Conservation (phyloP, 768 basidiomycete genomes). For the Pleurotus citrinopileatus region DNA sequence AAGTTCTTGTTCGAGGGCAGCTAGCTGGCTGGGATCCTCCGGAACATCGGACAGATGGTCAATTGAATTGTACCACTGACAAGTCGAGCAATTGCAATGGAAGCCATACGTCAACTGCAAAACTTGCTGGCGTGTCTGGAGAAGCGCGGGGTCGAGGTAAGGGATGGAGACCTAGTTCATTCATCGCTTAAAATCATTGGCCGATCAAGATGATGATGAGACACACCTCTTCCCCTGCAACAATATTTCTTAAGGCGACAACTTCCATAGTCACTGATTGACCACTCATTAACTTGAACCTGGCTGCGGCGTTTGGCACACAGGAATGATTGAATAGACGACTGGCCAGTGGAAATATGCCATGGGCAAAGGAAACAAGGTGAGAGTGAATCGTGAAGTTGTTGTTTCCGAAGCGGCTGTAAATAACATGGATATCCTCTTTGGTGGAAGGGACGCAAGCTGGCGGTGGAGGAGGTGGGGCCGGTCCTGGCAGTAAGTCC, state of each 20-base stretch:
- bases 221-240: constrained; percentile 61
- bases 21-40: constrained; percentile 26
- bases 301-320: constrained; percentile 65
- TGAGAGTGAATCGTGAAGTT: constrained; percentile 79
- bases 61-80: constrained; percentile 39
- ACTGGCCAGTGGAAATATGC: constrained; percentile 74
- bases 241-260: constrained; percentile 57
- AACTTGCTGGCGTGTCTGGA: constrained; percentile 56
- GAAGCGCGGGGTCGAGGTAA: constrained; percentile 75
- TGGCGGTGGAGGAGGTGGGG: constrained; percentile 11
- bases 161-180: constrained; percentile 61
- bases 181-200: neutral
- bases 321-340: constrained; percentile 85
- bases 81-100: constrained; percentile 58
- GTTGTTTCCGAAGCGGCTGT: constrained; percentile 73
- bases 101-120: constrained; percentile 68
- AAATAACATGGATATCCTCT: constrained; percentile 28
- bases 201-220: constrained; percentile 4
- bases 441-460: constrained; percentile 32
- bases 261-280: constrained; percentile 56
- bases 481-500: constrained; percentile 44
- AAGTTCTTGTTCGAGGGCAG: constrained; percentile 28
- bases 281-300: constrained; percentile 43
- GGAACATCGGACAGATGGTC: constrained; percentile 38
- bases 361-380: constrained; percentile 67